Conservation (phyloP, 2,329 filamentous ascomycete species). For the Cordyceps militaris region DNA sequence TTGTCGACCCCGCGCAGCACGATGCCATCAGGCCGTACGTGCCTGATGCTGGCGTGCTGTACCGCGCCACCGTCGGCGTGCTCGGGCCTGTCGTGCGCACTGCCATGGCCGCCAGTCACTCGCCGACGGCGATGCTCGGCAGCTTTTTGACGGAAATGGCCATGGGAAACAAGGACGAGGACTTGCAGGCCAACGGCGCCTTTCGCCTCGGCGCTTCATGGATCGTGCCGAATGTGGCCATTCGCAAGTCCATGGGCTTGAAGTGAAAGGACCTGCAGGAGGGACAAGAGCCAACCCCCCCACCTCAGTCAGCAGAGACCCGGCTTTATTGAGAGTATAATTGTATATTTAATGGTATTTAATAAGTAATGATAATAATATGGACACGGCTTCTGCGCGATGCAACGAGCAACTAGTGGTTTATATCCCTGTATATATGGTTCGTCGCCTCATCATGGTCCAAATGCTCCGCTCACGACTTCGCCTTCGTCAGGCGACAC, state of each 20-base stretch:
- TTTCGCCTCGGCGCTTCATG: slow-evolving; percentile 29
- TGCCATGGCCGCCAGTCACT: slow-evolving; percentile 21
- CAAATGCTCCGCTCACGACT: slow-evolving; percentile 36
- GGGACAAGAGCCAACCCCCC: too few relatives aligned
- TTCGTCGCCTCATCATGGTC: slow-evolving; percentile 20
- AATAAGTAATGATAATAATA: not conserved
- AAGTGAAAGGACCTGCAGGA: not conserved
- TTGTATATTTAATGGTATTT: not conserved
- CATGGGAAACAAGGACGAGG: slow-evolving; percentile 30
- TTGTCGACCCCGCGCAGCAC: slow-evolving; percentile 46
- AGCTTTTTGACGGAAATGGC: slow-evolving; percentile 38
- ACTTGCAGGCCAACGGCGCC: slow-evolving; percentile 21
- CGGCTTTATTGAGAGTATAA: not conserved
- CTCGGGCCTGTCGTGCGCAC: slow-evolving; percentile 23
- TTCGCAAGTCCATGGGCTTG: slow-evolving; percentile 29
- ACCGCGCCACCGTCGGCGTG: slow-evolving; percentile 10
- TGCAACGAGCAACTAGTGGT: too few relatives aligned
- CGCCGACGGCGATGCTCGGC: slow-evolving; percentile 39
- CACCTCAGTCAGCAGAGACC: too few relatives aligned
- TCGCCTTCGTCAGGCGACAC: slow-evolving; percentile 67
- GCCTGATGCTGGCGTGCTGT: slow-evolving; percentile 23
- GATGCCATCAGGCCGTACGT: slow-evolving; percentile 35
- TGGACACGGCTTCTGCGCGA: not conserved
- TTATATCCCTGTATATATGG: not conserved
- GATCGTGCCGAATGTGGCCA: slow-evolving; percentile 28